Evolutionary conservation across 2,329 filamentous ascomycete species (phyloP).

Genomic region (Clonostachys rosea): DNA sequence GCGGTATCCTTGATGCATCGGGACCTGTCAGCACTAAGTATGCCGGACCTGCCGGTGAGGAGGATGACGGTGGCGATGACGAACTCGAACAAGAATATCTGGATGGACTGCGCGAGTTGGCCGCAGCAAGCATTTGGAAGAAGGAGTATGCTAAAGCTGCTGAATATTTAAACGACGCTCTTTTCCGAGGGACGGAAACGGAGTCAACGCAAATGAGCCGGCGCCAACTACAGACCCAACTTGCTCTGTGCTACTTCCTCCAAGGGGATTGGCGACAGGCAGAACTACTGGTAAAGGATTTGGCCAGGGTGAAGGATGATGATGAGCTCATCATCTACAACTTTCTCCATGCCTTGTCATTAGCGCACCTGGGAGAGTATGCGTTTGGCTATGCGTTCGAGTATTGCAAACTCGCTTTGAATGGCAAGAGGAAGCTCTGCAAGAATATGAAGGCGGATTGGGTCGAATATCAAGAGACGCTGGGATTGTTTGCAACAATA

Average conservation of each 20-base stretch:
- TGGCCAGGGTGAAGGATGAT: conserved; percentile 6
- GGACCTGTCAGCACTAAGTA: background rate
- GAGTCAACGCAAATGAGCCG: background rate
- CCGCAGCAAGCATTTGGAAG: conserved; percentile 11
- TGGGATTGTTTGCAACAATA: conserved; percentile 14
- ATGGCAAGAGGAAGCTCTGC: conserved; percentile 11
- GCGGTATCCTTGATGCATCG: background rate
- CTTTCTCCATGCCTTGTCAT: conserved; percentile 12
- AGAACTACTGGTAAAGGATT: conserved; percentile 6
- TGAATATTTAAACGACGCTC: conserved; percentile 11
- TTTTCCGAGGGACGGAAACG: conserved; percentile 2
- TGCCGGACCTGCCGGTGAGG: background rate
- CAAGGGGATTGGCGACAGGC: conserved; percentile 11
- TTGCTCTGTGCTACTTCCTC: conserved; percentile 13
- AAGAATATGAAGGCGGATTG: conserved; percentile 4
- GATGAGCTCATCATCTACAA: conserved; percentile 8
- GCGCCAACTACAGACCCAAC: conserved; percentile 10
- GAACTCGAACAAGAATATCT: conserved; percentile 10
- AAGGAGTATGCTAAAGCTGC: conserved; percentile 12
- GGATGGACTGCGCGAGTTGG: conserved; percentile 12
- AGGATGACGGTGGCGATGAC: conserved; percentile 1
- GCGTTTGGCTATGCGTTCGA: conserved; percentile 12
- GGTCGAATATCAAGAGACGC: conserved; percentile 10
- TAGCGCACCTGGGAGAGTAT: conserved; percentile 11
- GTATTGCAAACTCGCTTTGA: conserved; percentile 11